phyloP scores from a whole-genome alignment of 1,139 yeast genomes.

The Scheffersomyces parashehatae region DNA sequence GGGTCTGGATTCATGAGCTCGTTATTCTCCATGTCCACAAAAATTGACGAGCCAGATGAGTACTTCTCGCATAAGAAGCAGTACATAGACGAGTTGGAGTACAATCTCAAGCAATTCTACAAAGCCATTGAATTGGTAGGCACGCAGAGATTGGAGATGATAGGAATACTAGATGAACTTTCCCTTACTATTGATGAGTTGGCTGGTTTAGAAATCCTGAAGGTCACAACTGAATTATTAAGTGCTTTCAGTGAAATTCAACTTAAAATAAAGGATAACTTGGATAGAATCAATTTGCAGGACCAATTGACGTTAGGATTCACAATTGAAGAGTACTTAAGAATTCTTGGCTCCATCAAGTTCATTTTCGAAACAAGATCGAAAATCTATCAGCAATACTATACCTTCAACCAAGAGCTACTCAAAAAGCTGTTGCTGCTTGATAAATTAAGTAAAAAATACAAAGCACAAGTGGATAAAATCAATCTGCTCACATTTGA shows the following conservation, averaged over 20 bases:
- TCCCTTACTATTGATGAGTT: slow-evolving; percentile 68
- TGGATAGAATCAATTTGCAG: slow-evolving; percentile 80
- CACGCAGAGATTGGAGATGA: slow-evolving; percentile 73
- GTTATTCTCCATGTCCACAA: slow-evolving; percentile 55
- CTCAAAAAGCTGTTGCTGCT: slow-evolving; percentile 47
- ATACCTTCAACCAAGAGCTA: slow-evolving; percentile 45
- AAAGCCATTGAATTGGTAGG: slow-evolving; percentile 75
- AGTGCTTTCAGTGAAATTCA: slow-evolving; percentile 70
- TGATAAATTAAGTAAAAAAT: slow-evolving; percentile 58
- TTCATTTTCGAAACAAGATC: slow-evolving; percentile 75
- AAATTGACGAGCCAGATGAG: slow-evolving; percentile 76
- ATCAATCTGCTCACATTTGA: slow-evolving; percentile 55
- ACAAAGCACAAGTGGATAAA: slow-evolving; percentile 65
- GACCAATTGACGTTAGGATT: slow-evolving; percentile 86
- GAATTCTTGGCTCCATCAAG: slow-evolving; percentile 76
- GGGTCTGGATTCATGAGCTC: slow-evolving; percentile 66
- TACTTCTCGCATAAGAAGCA: slow-evolving; percentile 70
- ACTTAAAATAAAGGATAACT: slow-evolving; percentile 65
- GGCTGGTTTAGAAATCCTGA: slow-evolving; percentile 75
- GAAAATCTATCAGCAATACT: slow-evolving; percentile 63
- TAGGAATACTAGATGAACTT: slow-evolving; percentile 43
- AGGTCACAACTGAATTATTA: slow-evolving; percentile 58
- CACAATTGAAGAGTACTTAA: slow-evolving; percentile 83
- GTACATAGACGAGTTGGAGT: slow-evolving; percentile 72
- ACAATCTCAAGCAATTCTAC: slow-evolving; percentile 67